Base-by-base conservation (phyloP, 805 yeast genomes). In the Candida endomychidarum region DNA sequence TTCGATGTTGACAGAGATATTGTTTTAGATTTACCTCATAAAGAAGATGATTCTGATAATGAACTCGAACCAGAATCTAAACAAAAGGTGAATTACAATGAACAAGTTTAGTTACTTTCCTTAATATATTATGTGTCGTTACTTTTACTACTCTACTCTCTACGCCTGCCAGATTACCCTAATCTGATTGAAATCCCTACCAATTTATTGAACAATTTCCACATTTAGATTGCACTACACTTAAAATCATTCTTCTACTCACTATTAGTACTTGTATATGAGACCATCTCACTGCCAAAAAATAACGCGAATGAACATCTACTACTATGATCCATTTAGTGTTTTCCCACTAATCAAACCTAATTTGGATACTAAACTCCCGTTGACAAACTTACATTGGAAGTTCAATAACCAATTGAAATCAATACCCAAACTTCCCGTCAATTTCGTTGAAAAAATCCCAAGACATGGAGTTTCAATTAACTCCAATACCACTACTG, bases 301-400 rank as follows among this genome's bases (percentile, higher is more conserved):
- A 23, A 23, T 11, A 23, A 23, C 26, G 30, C 30, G 30, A 27
- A 16, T 32, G 35, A 20, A 32, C 22, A 32, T 32, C 14, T 32
- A 20, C 26, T 85, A 76, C 57, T 84, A 81, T 53, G 95, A 87
- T 48, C 96, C 96, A 1, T 83, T 82, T 52, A 71, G 75, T 19
- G 73, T 81, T 1, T 78, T 69, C 50, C 68, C 74, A 2, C 54
- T 61, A 29, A 55, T 84, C 12, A 51, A 66, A 43, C 52, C 58
- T 2, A 74, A 70, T 8, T 56, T 86, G 12, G 60, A 57, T 15
- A 38, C 69, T 9, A 69, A 71, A 37, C 64, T 82, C 2, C 82
- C 80, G 2, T 64, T 86, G 20, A 73, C 80, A 2, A 81, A 82
- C 37, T 63, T 87, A 19, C 89, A 84, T 53, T 86, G 95, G 93